Evolutionary conservation across 129 eudicot species (phyloP), one percentile per base, ranked within the genome.

Genomic region (Escallonia herrerae): DNA sequence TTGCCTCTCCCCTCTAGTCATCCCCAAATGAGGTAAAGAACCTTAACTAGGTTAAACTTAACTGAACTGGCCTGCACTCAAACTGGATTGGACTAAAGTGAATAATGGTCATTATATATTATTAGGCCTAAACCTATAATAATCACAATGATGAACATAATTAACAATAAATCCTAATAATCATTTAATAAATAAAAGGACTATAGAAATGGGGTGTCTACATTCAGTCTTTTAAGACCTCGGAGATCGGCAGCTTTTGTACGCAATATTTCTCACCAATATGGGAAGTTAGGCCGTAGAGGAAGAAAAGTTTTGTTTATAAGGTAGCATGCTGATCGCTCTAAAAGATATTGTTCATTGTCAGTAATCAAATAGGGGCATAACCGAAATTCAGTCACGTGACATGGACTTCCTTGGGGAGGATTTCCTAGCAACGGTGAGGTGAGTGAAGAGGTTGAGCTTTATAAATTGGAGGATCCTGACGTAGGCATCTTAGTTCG

Each of bases 241-340:
- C 22, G 61, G 61, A 8, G 40, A 8, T 57, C 61, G 40, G 43
- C 61, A 46, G 41, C 61, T 57, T 57, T 14, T 37, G 61, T 57
- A 57, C 61, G 6, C 42, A 37, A 57, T 2, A 8, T 42, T 57
- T 15, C 40, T 15, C 61, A 57, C 8, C 15, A 57, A 10, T 33
- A 9, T 57, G 41, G 61, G 42, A 57, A 57, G 42, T 37, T 57
- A 57, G 61, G 61, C 40, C 61, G 3, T 15, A 57, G 61, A 38
- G 61, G 61, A 15, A 57, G 33, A 10, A 57, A 37, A 9, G 3
- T 7, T 22, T 4, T 15, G 3, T 57, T 22, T 57, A 33, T 57
- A 33, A 15, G 61, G 3, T 57, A 57, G 5, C 37, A 22, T 22
- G 33, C 61, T 57, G 0, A 57, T 14, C 3, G 33, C 15, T 33